Conservation (phyloP, 2,329 filamentous ascomycete species). For the Didymella sp. region DNA sequence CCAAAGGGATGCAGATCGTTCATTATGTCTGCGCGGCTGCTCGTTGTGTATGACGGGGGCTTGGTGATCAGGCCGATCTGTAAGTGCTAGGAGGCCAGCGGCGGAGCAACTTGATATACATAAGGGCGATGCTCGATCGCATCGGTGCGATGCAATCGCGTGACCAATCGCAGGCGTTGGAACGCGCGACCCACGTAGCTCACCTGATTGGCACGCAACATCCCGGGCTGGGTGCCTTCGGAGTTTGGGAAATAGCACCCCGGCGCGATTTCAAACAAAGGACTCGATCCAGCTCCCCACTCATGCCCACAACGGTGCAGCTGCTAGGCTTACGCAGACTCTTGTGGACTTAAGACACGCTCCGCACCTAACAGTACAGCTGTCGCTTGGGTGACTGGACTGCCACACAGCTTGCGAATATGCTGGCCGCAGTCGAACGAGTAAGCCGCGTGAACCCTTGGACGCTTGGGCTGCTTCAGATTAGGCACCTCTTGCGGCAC, state of each 20-base stretch:
- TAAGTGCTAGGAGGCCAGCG: slow-evolving; percentile 1
- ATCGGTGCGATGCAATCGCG: slow-evolving; percentile 10
- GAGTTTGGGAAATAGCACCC: slow-evolving; percentile 4
- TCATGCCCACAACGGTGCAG: background rate
- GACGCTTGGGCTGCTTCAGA: slow-evolving; percentile 14
- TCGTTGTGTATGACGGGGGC: slow-evolving; percentile 16
- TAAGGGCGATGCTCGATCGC: background rate
- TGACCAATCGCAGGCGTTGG: slow-evolving; percentile 4
- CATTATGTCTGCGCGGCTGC: slow-evolving; percentile 23
- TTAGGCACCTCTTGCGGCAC: slow-evolving; percentile 10
- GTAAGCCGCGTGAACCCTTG: background rate
- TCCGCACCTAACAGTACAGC: slow-evolving; percentile 7
- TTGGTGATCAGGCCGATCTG: slow-evolving; percentile 14
- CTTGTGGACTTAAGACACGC: slow-evolving; percentile 7
- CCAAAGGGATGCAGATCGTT: slow-evolving; percentile 16
- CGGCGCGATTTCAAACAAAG: slow-evolving; percentile 3
- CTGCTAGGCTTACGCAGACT: slow-evolving; percentile 9
- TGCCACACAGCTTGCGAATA: slow-evolving; percentile 13
- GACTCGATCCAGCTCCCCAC: slow-evolving; percentile 13
- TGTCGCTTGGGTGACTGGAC: slow-evolving; percentile 6
- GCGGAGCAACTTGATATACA: slow-evolving; percentile 16
- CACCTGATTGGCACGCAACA: slow-evolving; percentile 12
- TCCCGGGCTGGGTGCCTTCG: slow-evolving; percentile 1
- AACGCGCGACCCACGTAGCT: background rate
- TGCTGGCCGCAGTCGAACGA: slow-evolving; percentile 4